Base-by-base conservation (phyloP, 768 basidiomycete genomes). In the Guyanaporus albipodus region DNA sequence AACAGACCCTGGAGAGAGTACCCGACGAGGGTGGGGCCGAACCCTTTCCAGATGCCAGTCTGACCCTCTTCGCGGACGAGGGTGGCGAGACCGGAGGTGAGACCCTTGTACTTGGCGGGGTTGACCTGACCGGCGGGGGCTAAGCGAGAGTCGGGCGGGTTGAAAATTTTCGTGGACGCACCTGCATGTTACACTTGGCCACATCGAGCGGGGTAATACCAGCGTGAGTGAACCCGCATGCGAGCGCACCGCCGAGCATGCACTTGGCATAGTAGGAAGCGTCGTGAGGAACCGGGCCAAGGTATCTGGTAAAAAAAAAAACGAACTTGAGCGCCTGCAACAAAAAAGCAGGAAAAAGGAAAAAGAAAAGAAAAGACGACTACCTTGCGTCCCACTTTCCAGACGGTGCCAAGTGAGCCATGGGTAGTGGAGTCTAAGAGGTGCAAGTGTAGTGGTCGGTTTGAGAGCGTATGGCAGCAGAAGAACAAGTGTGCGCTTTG, bases 1-100 rank as follows among this genome's bases (percentile, higher is more conserved):
- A 95, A 92, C 81, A 93, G 85, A 66, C 94, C 94, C 73, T 96
- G 94, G 60, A 92, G 78, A 8, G 91, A 90, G 76, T 94, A 94
- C 54, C 94, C 92, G 70, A 95, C 75, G 53, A 92, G 75, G 49
- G 94, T 97, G 44, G 94, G 94, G 29, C 89, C 89, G 64, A 96
- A 74, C 61, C 94, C 94, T 70, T 95, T 97, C 83, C 92, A 87
- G 69, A 96, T 81, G 68, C 91, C 94, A 31, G 68, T 80, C 50
- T 82, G 69, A 59, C 93, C 89, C 70, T 94, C 88, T 67, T 91
- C 89, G 33, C 78, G 79, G 45, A 87, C 44, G 62, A 93, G 81
- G 31, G 76, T 75, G 48, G 75, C 74, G 53, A 92, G 71, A 55
- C 78, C 73, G 42, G 78, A 71, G 38, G 72, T 58, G 54, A 85